A percentile compares a stretch with the other conserved stretches of the same genome.
phyloP scores from a whole-genome alignment of 495 filamentous ascomycete species.

The Letharia lupina region DNA sequence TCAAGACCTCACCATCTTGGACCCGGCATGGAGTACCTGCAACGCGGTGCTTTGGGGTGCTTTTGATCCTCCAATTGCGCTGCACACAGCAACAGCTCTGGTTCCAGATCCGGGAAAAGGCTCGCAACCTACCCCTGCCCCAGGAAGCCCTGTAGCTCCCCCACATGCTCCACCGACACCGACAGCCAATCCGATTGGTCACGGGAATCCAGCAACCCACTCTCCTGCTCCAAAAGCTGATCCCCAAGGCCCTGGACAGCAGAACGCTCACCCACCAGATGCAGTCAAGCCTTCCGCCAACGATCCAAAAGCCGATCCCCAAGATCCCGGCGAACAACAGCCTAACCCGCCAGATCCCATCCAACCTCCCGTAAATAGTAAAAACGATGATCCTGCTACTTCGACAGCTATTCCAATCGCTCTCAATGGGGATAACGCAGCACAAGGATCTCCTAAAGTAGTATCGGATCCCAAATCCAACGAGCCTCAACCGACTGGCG shows the following conservation, averaged over 20 bases:
- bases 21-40: neutral
- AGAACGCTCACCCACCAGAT: neutral
- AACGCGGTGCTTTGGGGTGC: neutral
- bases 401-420: neutral
- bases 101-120: neutral
- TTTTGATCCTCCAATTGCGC: constrained; percentile 3
- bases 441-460: neutral
- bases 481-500: no score
- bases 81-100: neutral
- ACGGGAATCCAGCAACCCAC: neutral
- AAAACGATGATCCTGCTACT: neutral
- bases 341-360: neutral
- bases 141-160: neutral
- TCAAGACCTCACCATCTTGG: neutral
- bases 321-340: neutral
- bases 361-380: neutral
- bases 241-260: neutral
- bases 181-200: neutral
- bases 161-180: neutral
- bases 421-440: neutral
- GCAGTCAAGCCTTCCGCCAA: neutral
- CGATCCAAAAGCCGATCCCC: neutral
- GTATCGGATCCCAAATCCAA: neutral
- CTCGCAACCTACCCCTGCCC: neutral
- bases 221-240: neutral